These are phyloP conservation scores for Bothriochloa decipiens DNA, from an alignment of 176 grass and related monocot species.

Conservation along the genomic window DNA sequence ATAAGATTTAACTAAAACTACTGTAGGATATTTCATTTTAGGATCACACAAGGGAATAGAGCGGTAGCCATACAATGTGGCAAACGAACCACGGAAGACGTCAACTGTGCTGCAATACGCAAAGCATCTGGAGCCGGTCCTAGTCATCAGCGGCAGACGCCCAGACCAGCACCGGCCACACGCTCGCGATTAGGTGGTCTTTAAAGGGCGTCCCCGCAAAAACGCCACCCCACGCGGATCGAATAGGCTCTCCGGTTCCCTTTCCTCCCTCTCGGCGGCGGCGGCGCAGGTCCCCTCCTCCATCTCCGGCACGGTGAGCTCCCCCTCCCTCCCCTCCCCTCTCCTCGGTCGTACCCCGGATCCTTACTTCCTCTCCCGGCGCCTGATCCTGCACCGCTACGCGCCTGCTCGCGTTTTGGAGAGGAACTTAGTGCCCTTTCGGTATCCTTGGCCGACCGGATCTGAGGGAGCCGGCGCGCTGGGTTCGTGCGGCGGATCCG, in stretches of 20 bases:
- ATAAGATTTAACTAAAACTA: too few species aligned
- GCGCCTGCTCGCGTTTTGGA: neutral
- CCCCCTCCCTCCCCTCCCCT: too few species aligned
- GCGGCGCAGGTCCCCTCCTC: conserved; percentile 22
- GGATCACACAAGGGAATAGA: too few species aligned
- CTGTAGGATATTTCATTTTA: too few species aligned
- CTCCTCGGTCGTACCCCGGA: neutral
- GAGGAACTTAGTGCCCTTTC: too few species aligned
- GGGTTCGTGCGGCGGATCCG: neutral
- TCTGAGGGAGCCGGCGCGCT: conserved; percentile 12
- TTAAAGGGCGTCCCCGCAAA: conserved; percentile 39
- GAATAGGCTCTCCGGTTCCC: neutral
- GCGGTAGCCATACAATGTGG: too few species aligned
- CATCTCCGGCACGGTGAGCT: neutral
- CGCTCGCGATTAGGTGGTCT: neutral
- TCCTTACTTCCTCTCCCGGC: neutral
- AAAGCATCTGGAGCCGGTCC: neutral
- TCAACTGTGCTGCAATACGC: too few species aligned
- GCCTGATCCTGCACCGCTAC: too few species aligned
- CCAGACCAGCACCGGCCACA: neutral
- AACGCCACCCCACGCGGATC: neutral
- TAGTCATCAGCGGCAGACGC: neutral
- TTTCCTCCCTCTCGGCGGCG: conserved; percentile 6
- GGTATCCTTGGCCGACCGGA: neutral
- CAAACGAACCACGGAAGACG: too few species aligned